Evolutionary conservation across 371 early-diverging fungal species (phyloP), one percentile per base, ranked within the genome.

Genomic region (Mucor plumbeus): DNA sequence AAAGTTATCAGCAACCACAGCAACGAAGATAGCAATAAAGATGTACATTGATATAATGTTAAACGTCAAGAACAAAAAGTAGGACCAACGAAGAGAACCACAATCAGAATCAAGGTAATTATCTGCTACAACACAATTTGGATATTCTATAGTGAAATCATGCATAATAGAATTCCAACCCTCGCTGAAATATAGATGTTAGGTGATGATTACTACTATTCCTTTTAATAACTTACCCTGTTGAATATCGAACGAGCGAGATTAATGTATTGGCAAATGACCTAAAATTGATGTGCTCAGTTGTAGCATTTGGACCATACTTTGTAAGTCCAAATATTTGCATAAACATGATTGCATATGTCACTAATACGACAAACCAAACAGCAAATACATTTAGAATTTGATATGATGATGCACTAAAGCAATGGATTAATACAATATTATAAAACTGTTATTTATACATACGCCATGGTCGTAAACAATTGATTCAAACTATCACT

Each of bases 41-140:
- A 92, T 92, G 64, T 90, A 90, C 90, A 89, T 92, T 44, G 90
- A 90, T 13, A 92, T 84, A 50, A 92, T 84, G 67, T 89, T 89
- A 76, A 89, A 92, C 0, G 87, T 75, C 40, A 90, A 69, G 57
- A 92, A 90, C 39, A 92, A 70, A 33, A 87, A 75, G 63, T 85
- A 88, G 4, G 90, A 78, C 89, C 88, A 87, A 5, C 78, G 63
- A 7, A 76, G 69, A 5, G 86, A 87, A 3, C 92, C 92, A 63
- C 92, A 92, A 64, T 91, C 91, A 7, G 89, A 85, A 13, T 78
- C 72, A 21, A 88, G 74, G 48, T 87, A 87, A 60, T 88, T 70
- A 4, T 76, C 67, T 7, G 84, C 70, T n/a, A 82, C 68, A 15
- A 88, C 82, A 78, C 92, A 92, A 39, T 83, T 64, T 0, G 92